Evolutionary conservation across 805 yeast genomes (phyloP).

Genomic region (Candida coleopterorum): DNA sequence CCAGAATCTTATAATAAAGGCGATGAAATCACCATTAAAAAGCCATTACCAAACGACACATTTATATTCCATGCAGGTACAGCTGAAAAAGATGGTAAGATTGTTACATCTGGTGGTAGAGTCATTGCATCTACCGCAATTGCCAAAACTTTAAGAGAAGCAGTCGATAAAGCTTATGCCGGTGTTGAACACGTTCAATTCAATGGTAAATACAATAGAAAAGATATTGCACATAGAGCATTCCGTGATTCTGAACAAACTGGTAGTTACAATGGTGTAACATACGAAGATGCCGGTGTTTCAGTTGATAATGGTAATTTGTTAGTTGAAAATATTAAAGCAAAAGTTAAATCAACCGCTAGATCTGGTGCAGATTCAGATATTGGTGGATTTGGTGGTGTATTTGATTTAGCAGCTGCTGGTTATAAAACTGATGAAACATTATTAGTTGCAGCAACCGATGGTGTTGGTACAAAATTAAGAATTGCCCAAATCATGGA

Average conservation of each 20-base stretch:
- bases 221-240: slow-evolving; percentile 94
- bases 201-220: slow-evolving; percentile 74
- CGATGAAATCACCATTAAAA: slow-evolving; percentile 64
- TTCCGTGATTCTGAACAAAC: slow-evolving; percentile 50
- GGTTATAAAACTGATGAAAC: slow-evolving; percentile 79
- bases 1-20: slow-evolving; percentile 87
- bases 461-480: slow-evolving; percentile 97
- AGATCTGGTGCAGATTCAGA: slow-evolving; percentile 97
- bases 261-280: slow-evolving; percentile 42
- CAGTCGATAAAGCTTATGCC: slow-evolving; percentile 80
- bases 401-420: slow-evolving; percentile 83
- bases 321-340: slow-evolving; percentile 86
- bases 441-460: slow-evolving; percentile 95
- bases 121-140: slow-evolving; percentile 92
- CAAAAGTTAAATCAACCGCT: slow-evolving; percentile 84
- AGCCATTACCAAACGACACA: slow-evolving; percentile 50
- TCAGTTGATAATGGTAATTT: slow-evolving; percentile 93
- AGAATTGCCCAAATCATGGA: slow-evolving; percentile 87
- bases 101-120: slow-evolving; percentile 88
- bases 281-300: slow-evolving; percentile 95
- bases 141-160: slow-evolving; percentile 67
- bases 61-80: slow-evolving; percentile 97
- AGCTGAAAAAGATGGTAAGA: slow-evolving; percentile 43
- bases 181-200: slow-evolving; percentile 79
- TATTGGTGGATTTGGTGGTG: slow-evolving; percentile 98